phyloP scores from a whole-genome alignment of 1,284 basidiomycete species.

The Leccinum angustisporum region DNA sequence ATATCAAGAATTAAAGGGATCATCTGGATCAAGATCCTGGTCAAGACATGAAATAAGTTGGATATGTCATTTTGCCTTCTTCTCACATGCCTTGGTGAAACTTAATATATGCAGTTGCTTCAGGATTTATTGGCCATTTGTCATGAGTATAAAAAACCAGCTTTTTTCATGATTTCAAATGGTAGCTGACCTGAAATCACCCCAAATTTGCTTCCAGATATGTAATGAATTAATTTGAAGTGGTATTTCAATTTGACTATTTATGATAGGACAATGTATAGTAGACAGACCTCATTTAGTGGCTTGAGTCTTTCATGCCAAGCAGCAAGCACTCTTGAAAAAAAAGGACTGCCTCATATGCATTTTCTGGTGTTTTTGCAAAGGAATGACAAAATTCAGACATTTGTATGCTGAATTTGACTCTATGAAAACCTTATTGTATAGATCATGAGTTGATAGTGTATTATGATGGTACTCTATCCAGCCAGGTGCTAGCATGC shows the following conservation, averaged over 20 bases:
- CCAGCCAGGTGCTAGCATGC: too few species aligned
- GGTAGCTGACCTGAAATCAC: background rate
- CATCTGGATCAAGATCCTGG: background rate
- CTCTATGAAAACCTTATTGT: too few species aligned
- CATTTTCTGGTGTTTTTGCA: conserved; percentile 2
- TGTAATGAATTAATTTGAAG: background rate
- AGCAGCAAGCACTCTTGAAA: background rate
- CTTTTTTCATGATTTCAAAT: background rate
- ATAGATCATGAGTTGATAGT: too few species aligned
- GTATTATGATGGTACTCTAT: too few species aligned
- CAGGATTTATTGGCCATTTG: background rate
- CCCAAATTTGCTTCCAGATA: background rate
- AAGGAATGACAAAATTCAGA: too few species aligned
- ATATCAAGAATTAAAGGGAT: conserved; percentile 13
- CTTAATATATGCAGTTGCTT: background rate
- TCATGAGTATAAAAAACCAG: background rate
- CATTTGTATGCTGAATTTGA: too few species aligned
- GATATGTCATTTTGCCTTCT: background rate
- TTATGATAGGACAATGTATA: conserved; percentile 10
- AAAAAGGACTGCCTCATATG: background rate
- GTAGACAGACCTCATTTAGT: background rate
- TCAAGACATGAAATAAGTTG: background rate
- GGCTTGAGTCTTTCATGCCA: background rate
- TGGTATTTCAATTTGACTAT: conserved; percentile 2
- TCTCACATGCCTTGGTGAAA: background rate